phyloP scores from a whole-genome alignment of 2,329 filamentous ascomycete genomes.

The Ascochyta viciae-villosae region DNA sequence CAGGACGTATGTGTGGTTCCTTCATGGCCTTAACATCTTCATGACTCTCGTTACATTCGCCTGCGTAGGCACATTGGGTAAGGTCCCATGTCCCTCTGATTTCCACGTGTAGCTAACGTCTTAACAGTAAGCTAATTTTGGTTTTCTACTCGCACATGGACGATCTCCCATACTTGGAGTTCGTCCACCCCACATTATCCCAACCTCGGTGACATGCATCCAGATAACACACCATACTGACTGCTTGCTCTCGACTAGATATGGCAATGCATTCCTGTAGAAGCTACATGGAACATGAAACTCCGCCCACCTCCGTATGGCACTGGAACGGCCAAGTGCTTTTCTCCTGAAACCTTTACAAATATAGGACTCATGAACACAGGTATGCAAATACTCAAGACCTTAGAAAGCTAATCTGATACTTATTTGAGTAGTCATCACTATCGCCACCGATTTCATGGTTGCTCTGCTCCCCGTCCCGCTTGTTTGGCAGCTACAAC shows the following conservation, averaged over 20 bases:
- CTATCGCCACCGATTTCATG: constrained; percentile 51
- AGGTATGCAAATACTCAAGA: constrained; percentile 25
- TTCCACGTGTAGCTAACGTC: neutral
- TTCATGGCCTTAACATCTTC: constrained; percentile 54
- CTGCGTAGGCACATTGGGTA: constrained; percentile 52
- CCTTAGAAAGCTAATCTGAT: neutral
- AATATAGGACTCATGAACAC: constrained; percentile 57
- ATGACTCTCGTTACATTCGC: constrained; percentile 52
- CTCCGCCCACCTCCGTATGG: constrained; percentile 41
- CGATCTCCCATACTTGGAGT: too few relatives aligned
- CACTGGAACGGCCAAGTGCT: constrained; percentile 52
- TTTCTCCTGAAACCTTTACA: constrained; percentile 50
- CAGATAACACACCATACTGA: too few relatives aligned
- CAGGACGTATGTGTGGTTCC: constrained; percentile 43
- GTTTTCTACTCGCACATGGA: too few relatives aligned
- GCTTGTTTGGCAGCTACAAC: constrained; percentile 53
- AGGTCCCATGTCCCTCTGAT: neutral
- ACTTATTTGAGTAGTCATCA: constrained; percentile 39
- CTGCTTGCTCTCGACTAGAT: constrained; percentile 27
- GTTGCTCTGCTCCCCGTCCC: constrained; percentile 54
- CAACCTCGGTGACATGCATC: too few relatives aligned
- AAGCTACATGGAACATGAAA: constrained; percentile 54
- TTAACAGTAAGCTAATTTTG: neutral
- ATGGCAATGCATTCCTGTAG: constrained; percentile 57
- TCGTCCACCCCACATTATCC: too few relatives aligned